Conservation (phyloP, 805 yeast genomes). For the Cyberlindnera sargentensis region DNA sequence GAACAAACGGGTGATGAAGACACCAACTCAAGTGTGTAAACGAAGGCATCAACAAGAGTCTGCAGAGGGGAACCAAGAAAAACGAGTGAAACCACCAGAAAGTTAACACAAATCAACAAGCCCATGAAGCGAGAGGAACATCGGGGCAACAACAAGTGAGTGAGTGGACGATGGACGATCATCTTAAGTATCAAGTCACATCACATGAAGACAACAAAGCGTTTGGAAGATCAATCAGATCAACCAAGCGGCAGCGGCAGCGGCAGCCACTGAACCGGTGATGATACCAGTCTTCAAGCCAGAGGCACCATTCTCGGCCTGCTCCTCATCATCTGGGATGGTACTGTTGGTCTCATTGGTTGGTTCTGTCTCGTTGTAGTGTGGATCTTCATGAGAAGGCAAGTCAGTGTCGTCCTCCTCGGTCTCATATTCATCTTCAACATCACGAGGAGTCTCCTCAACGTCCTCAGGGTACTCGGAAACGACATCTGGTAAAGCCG, state of each 20-base stretch:
- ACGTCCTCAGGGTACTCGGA: constrained; percentile 2
- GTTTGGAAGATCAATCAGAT: constrained; percentile 2
- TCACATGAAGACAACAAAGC: not conserved
- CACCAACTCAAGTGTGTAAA: too few species aligned
- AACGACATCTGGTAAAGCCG: not conserved
- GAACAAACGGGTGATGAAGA: not conserved
- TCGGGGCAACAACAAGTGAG: not conserved
- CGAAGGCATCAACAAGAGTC: too few species aligned
- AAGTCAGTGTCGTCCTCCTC: not conserved
- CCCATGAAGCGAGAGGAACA: not conserved
- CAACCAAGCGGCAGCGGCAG: constrained; percentile 10
- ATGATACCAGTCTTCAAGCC: constrained; percentile 2
- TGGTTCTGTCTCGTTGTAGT: constrained; percentile 3
- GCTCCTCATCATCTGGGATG: constrained; percentile 2
- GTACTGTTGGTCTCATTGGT: constrained; percentile 5
- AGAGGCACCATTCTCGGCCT: constrained; percentile 6
- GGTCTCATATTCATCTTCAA: not conserved
- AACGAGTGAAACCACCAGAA: too few species aligned
- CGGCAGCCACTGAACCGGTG: constrained; percentile 1
- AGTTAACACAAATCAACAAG: too few species aligned
- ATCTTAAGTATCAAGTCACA: not conserved
- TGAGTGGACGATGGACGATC: not conserved
- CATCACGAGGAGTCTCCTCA: constrained; percentile 1
- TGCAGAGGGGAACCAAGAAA: too few species aligned
- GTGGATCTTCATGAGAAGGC: constrained; percentile 1